Base-by-base conservation (phyloP, 805 yeast species). In the Zygoascus ofunaensis region DNA sequence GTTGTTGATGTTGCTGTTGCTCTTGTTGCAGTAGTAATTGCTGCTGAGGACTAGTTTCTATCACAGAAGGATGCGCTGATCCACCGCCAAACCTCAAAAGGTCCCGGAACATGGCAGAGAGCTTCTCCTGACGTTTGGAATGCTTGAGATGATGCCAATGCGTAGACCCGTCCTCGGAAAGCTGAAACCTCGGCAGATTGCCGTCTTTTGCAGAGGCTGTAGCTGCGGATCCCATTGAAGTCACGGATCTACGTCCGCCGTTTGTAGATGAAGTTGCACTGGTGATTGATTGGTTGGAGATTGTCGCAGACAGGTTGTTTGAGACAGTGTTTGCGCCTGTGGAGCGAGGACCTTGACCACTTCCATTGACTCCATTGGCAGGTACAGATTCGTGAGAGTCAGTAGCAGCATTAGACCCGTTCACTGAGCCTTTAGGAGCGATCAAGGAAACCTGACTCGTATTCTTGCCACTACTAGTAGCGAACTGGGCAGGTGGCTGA, bases 101-200 rank as follows among this genome's bases (percentile, higher is more conserved):
- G 36, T 53, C 56, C 34, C 45, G 39, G 10, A 50, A 30, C 48
- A 53, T 44, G 28, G 45, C 45, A 8, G 46, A 48, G 47, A 64
- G 55, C 61, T 72, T 57, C 57, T 73, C 66, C 58, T 71, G 63
- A 45, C 73, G 58, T 50, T 66, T 52, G 7, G 92, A 80, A 37
- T 81, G 78, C 47, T 78, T 73, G 47, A 90, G 68, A 58, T 77
- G 77, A 63, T 90, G 97, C 55, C 75, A 82, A 62, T 90, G 97
- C 10, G 48, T 45, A 7, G 65, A 50, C 4, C 94, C 94, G 52
- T 81, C 82, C 5, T 55, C 58, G 19, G 50, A 48, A 17, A 55
- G 41, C 30, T 47, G 42, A 41, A 62, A 57, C 41, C 68, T 23
- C 3, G 41, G 39, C 18, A 33, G 17, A 24, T 14, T 33, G 23